Conservation (phyloP, 2,329 filamentous ascomycete species). For the Waltergamsia citrina region DNA sequence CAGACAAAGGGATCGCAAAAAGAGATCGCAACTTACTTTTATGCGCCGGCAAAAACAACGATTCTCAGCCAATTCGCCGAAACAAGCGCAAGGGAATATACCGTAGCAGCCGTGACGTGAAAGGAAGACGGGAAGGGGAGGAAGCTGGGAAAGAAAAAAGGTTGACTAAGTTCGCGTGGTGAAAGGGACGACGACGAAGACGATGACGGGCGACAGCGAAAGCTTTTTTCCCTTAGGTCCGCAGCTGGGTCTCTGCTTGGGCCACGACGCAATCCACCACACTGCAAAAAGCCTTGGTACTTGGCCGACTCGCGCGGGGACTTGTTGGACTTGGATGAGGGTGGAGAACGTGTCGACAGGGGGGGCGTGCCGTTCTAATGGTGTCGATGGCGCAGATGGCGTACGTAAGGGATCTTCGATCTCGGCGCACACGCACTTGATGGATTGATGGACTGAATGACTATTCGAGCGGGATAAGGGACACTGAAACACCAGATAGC, state of each 20-base stretch:
- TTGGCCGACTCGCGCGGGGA: constrained; percentile 6
- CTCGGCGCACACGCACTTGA: too few species aligned
- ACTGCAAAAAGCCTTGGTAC: constrained; percentile 3
- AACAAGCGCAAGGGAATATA: constrained; percentile 38
- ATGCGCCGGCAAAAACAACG: constrained; percentile 40
- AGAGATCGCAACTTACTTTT: constrained; percentile 48
- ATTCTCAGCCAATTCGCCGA: constrained; percentile 31
- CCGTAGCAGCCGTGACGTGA: constrained; percentile 26
- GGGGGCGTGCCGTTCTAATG: constrained; percentile 2
- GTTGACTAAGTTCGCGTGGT: constrained; percentile 16
- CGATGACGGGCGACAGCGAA: constrained; percentile 20
- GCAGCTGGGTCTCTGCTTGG: constrained; percentile 6
- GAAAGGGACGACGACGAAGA: constrained; percentile 18
- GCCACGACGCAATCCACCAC: constrained; percentile 6
- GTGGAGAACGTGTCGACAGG: constrained; percentile 2
- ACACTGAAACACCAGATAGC: constrained; percentile 16
- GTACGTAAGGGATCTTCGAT: constrained; percentile 9
- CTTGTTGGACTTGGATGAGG: constrained; percentile 3
- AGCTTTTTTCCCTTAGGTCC: constrained; percentile 19
- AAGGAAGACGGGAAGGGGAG: constrained; percentile 17
- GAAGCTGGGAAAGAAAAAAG: constrained; percentile 23
- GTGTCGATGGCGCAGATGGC: not conserved
- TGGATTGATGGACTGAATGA: too few species aligned
- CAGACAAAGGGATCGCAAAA: constrained; percentile 6
- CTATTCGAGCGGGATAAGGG: constrained; percentile 11